These are phyloP conservation scores for Paecilomyces niveus DNA, from an alignment of 2,329 filamentous ascomycete species.

Conservation along the genomic window DNA sequence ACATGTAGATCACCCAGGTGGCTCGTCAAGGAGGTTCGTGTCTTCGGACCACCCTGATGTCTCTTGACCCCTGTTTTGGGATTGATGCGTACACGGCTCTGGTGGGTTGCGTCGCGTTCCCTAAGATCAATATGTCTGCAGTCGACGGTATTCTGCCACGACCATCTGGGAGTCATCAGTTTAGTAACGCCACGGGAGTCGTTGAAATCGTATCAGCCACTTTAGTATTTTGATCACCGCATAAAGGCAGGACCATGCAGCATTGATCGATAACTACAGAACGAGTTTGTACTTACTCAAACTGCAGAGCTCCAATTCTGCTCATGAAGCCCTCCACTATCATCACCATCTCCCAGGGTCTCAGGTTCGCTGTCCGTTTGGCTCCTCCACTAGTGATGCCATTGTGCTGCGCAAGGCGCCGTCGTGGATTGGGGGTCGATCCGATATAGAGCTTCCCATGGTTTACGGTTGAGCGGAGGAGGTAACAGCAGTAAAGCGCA, in stretches of 20 bases:
- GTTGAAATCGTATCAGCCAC: not conserved
- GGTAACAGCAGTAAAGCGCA: constrained; percentile 87
- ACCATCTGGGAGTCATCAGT: constrained; percentile 59
- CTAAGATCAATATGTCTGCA: constrained; percentile 68
- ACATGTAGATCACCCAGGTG: constrained; percentile 75
- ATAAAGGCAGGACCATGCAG: too few relatives aligned
- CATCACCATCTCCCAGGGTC: constrained; percentile 87
- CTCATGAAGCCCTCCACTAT: constrained; percentile 86
- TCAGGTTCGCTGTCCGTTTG: constrained; percentile 62
- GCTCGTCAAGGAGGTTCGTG: constrained; percentile 53
- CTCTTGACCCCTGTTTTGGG: constrained; percentile 33
- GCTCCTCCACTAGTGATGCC: constrained; percentile 76
- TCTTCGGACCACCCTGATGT: constrained; percentile 35
- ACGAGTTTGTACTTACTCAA: constrained; percentile 59
- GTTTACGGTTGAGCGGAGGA: constrained; percentile 74
- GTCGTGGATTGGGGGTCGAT: constrained; percentile 79
- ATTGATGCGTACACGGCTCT: constrained; percentile 23
- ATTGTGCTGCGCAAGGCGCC: constrained; percentile 88
- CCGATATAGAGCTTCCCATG: constrained; percentile 73
- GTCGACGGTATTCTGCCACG: constrained; percentile 76
- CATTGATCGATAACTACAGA: too few relatives aligned
- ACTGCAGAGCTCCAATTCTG: constrained; percentile 80
- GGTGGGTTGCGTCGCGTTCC: constrained; percentile 50
- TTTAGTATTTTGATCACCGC: too few relatives aligned
- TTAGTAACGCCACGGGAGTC: not conserved